These are phyloP conservation scores for Ilyonectria mors-panacis DNA, from an alignment of 2,329 filamentous ascomycete genomes.

Conservation along the genomic window DNA sequence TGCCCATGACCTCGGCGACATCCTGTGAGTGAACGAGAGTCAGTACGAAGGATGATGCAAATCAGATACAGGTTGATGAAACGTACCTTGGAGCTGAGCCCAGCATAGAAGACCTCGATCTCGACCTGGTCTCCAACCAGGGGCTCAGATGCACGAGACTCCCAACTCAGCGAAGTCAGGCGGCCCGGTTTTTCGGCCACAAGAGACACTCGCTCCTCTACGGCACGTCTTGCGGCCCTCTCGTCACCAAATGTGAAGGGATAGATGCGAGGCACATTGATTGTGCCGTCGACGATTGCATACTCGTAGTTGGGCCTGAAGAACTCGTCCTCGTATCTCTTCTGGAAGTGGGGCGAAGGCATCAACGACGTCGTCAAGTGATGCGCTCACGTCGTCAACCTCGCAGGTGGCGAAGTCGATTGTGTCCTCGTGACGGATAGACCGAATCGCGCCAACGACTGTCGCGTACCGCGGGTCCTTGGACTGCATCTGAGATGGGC, in stretches of 20 bases:
- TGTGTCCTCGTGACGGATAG: conserved; percentile 48
- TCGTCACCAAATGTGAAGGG: conserved; percentile 44
- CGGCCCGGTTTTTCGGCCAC: conserved; percentile 34
- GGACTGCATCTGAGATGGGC: conserved; percentile 45
- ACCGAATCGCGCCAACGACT: conserved; percentile 49
- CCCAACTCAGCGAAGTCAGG: conserved; percentile 43
- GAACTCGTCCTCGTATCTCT: conserved; percentile 34
- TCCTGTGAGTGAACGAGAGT: too few species aligned
- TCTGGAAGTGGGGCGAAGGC: conserved; percentile 43
- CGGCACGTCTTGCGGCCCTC: conserved; percentile 11
- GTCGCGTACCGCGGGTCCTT: conserved; percentile 47
- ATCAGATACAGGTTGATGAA: too few species aligned
- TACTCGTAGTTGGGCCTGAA: conserved; percentile 52
- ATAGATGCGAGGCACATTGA: conserved; percentile 48
- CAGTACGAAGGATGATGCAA: too few species aligned
- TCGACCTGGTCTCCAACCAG: conserved; percentile 49
- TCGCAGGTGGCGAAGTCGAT: conserved; percentile 51
- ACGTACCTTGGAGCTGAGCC: conserved; percentile 41
- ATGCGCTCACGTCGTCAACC: conserved; percentile 39
- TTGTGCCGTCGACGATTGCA: conserved; percentile 44
- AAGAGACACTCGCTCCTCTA: conserved; percentile 19
- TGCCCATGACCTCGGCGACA: too few species aligned
- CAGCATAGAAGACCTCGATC: conserved; percentile 45
- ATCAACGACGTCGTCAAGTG: conserved; percentile 19
- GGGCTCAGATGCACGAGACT: conserved; percentile 1